Conservation (phyloP, 768 basidiomycete genomes). For the Boletales sp. region DNA sequence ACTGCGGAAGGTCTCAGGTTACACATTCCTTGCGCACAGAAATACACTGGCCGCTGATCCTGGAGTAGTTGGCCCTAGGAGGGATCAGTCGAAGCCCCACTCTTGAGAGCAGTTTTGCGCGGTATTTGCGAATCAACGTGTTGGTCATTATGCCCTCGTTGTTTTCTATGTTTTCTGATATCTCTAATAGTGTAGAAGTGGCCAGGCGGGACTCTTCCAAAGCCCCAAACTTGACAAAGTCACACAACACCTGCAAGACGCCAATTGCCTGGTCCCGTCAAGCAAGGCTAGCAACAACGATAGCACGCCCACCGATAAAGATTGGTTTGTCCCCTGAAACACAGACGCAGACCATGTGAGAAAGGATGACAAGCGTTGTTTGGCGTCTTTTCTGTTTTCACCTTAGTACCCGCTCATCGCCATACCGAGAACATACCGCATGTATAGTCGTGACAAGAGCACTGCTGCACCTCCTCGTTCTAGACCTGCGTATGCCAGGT, state of each 20-base stretch:
- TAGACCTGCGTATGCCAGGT: conserved; percentile 67
- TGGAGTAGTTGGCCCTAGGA: conserved; percentile 32
- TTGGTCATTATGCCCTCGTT: conserved; percentile 46
- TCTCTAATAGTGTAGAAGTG: conserved; percentile 40
- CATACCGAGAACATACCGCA: conserved; percentile 48
- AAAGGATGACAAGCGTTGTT: conserved; percentile 48
- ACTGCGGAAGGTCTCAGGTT: conserved; percentile 19
- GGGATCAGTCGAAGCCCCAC: conserved; percentile 62
- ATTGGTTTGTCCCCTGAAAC: conserved; percentile 38
- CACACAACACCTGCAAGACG: conserved; percentile 63
- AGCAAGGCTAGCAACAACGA: not conserved
- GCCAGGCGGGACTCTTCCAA: conserved; percentile 47
- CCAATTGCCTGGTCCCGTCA: conserved; percentile 55
- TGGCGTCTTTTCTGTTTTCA: conserved; percentile 53
- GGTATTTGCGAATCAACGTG: conserved; percentile 65
- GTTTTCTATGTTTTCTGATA: conserved; percentile 42
- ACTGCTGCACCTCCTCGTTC: conserved; percentile 83
- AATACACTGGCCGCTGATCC: conserved; percentile 39
- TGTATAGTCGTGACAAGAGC: conserved; percentile 78
- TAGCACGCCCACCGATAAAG: conserved; percentile 46
- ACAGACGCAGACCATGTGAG: conserved; percentile 42
- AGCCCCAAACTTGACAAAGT: conserved; percentile 63
- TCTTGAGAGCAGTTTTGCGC: conserved; percentile 65
- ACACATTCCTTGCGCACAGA: conserved; percentile 23
- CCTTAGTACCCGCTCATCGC: conserved; percentile 8